Percentiles rank a stretch among this genome's conserved stretches.
Evolutionary conservation across 495 filamentous ascomycete species (phyloP).

Genomic region (Penicillium egyptiacum): DNA sequence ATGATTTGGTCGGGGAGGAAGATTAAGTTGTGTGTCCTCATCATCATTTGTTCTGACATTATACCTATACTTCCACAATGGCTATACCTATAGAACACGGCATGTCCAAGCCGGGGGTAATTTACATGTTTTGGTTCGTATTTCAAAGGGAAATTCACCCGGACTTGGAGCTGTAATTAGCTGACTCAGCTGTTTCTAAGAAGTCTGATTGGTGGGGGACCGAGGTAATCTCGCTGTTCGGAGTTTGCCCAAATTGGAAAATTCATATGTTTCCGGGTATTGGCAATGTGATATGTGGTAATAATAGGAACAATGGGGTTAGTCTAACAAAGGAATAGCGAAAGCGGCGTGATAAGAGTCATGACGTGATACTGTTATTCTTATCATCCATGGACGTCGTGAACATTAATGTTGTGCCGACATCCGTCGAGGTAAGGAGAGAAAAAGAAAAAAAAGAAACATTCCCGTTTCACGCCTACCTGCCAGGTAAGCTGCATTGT

Average conservation of each 20-base stretch:
- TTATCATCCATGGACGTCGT: constrained; percentile 18
- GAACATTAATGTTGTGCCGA: constrained; percentile 10
- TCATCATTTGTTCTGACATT: background rate
- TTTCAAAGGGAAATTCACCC: background rate
- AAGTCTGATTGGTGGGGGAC: constrained; percentile 16
- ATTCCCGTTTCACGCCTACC: background rate
- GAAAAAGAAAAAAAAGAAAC: background rate
- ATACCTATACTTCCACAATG: background rate
- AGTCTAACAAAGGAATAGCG: constrained; percentile 12
- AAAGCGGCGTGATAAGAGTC: constrained; percentile 28
- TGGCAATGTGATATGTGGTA: background rate
- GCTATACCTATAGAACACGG: background rate
- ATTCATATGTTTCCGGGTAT: constrained; percentile 15
- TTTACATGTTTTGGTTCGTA: background rate
- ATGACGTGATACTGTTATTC: constrained; percentile 34
- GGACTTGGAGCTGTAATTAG: constrained; percentile 1
- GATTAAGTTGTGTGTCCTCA: constrained; percentile 5
- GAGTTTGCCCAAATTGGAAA: constrained; percentile 12
- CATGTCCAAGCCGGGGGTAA: background rate
- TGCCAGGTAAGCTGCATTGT: constrained; percentile 11
- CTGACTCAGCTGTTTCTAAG: constrained; percentile 17
- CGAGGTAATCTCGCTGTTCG: background rate
- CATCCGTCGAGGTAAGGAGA: constrained; percentile 5
- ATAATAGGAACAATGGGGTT: background rate
- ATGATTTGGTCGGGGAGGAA: background rate